Percentiles rank a stretch among this genome's conserved stretches.
Evolutionary conservation across 805 yeast genomes (phyloP).

Genomic region (Starmerella stigmatis): DNA sequence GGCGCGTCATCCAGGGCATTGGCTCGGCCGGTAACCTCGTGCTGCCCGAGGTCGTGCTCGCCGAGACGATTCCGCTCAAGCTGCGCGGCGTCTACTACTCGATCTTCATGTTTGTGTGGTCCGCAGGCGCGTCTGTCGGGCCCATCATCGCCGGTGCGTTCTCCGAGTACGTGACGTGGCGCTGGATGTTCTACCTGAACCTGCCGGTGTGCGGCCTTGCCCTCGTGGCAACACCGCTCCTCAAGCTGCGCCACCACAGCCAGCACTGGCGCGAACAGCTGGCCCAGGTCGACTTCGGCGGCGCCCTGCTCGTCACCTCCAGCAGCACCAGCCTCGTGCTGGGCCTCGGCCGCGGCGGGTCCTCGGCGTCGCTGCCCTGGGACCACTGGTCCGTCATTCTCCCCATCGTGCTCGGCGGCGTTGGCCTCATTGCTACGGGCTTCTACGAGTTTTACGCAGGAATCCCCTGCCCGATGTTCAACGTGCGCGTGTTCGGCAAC

Average conservation of each 20-base stretch:
- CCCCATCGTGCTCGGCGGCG: conserved; percentile 40
- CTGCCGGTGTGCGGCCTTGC: conserved; percentile 54
- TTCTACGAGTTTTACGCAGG: conserved; percentile 25
- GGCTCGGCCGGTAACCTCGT: conserved; percentile 64
- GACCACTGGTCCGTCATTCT: conserved; percentile 42
- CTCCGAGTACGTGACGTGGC: conserved; percentile 50
- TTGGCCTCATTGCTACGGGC: conserved; percentile 30
- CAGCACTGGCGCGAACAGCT: conserved; percentile 33
- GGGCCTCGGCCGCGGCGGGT: conserved; percentile 49
- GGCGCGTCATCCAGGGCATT: conserved; percentile 57
- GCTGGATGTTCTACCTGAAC: conserved; percentile 68
- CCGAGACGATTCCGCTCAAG: conserved; percentile 43
- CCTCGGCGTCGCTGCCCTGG: conserved; percentile 40
- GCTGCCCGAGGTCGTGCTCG: conserved; percentile 44
- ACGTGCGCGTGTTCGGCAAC: conserved; percentile 34
- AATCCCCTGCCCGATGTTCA: conserved; percentile 41
- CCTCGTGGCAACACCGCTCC: conserved; percentile 31
- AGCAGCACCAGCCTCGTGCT: conserved; percentile 39
- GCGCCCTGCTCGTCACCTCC: conserved; percentile 36
- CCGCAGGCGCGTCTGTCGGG: conserved; percentile 34
- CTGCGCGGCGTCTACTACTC: conserved; percentile 28
- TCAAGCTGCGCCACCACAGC: conserved; percentile 31
- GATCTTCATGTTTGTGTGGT: conserved; percentile 27
- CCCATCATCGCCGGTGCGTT: conserved; percentile 62
- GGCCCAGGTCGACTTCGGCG: conserved; percentile 40